phyloP scores from a whole-genome alignment of 345 rosid species.

The Schrenkiella parvula region DNA sequence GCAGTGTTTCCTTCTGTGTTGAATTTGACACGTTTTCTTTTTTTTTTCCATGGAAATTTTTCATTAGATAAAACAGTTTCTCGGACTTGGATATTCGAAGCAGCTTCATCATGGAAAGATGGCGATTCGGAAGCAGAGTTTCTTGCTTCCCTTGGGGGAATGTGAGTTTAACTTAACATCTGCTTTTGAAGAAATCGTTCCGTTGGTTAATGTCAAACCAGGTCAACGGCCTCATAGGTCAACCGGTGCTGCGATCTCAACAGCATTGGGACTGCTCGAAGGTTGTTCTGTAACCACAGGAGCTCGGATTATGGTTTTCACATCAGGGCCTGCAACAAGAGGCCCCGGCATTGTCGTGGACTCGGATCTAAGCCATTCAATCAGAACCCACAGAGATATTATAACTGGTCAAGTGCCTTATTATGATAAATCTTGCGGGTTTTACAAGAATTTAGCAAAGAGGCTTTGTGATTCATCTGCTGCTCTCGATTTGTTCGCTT shows the following conservation, averaged over 20 bases:
- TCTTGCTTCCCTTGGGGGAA: slow-evolving; percentile 66
- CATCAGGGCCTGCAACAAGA: slow-evolving; percentile 89
- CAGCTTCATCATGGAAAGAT: slow-evolving; percentile 54
- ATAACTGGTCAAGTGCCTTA: slow-evolving; percentile 57
- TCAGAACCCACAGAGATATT: slow-evolving; percentile 86
- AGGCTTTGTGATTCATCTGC: slow-evolving; percentile 61
- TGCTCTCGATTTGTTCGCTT: slow-evolving; percentile 86
- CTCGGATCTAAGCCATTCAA: slow-evolving; percentile 49
- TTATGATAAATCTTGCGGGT: slow-evolving; percentile 51
- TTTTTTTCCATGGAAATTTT: not conserved
- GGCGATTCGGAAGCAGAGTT: slow-evolving; percentile 63
- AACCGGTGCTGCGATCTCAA: slow-evolving; percentile 79
- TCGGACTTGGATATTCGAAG: slow-evolving; percentile 48
- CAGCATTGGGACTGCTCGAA: slow-evolving; percentile 75
- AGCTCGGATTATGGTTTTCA: slow-evolving; percentile 82
- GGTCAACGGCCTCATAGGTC: slow-evolving; percentile 84
- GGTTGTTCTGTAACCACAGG: slow-evolving; percentile 63
- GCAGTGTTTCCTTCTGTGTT: not conserved
- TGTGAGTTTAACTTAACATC: slow-evolving; percentile 76
- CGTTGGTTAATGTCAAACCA: slow-evolving; percentile 28
- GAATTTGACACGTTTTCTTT: not conserved
- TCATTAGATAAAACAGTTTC: slow-evolving; percentile 56
- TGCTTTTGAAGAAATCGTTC: slow-evolving; percentile 72
- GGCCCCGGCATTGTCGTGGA: slow-evolving; percentile 88
- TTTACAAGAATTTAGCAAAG: slow-evolving; percentile 57